These are phyloP conservation scores for Imleria badia DNA, from an alignment of 768 basidiomycete species.

Conservation along the genomic window DNA sequence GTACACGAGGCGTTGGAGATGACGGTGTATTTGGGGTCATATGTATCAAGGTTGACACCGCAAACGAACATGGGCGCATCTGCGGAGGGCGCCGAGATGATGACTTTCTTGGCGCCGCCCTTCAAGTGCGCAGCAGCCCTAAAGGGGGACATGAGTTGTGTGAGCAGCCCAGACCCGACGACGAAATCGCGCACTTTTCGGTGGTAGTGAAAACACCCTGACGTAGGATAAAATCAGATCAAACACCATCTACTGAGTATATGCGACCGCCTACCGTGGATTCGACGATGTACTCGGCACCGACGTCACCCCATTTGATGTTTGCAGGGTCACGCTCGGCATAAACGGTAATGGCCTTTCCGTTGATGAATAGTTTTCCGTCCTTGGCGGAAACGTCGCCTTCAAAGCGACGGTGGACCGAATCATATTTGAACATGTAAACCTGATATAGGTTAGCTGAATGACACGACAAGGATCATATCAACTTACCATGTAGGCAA, in stretches of 20 bases:
- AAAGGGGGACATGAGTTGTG: not conserved
- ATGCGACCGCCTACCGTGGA: slow-evolving; percentile 65
- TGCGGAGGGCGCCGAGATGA: slow-evolving; percentile 98
- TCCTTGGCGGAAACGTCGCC: slow-evolving; percentile 80
- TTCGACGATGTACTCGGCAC: slow-evolving; percentile 94
- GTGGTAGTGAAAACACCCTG: slow-evolving; percentile 96
- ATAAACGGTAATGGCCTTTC: slow-evolving; percentile 74
- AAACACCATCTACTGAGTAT: not conserved
- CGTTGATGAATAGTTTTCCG: slow-evolving; percentile 86
- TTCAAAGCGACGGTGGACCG: slow-evolving; percentile 91
- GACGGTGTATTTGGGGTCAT: slow-evolving; percentile 86
- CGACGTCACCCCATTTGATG: slow-evolving; percentile 79
- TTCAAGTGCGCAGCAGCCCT: slow-evolving; percentile 92
- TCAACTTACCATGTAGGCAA: slow-evolving; percentile 85
- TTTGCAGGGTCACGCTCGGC: slow-evolving; percentile 82
- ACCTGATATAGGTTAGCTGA: slow-evolving; percentile 47
- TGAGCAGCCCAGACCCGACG: not conserved
- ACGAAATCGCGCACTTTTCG: slow-evolving; percentile 61
- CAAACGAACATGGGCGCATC: slow-evolving; percentile 94
- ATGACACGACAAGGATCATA: not conserved
- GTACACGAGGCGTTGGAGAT: slow-evolving; percentile 99
- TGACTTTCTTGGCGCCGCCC: slow-evolving; percentile 99
- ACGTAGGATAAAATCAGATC: slow-evolving; percentile 2
- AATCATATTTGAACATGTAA: slow-evolving; percentile 99
- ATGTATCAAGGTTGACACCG: slow-evolving; percentile 93